These are phyloP conservation scores for Magnusiomyces ingens DNA, from an alignment of 1,139 yeast genomes.

Conservation along the genomic window DNA sequence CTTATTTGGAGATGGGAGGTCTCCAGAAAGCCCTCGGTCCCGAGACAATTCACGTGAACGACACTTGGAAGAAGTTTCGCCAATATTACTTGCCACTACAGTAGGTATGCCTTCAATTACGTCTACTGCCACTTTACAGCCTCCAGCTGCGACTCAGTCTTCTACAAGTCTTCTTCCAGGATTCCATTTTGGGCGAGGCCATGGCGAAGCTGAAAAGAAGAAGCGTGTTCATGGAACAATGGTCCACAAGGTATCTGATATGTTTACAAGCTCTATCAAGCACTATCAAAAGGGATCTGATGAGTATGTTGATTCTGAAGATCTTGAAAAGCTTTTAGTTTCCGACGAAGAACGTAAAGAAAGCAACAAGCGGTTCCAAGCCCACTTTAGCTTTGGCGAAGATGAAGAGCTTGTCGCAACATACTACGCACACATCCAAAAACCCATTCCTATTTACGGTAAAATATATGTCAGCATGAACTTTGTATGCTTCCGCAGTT, in stretches of 20 bases:
- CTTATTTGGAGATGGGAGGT: too few species aligned
- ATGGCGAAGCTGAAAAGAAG: neutral
- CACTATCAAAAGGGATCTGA: conserved; percentile 8
- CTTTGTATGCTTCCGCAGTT: conserved; percentile 68
- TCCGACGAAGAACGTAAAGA: conserved; percentile 39
- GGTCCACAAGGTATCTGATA: conserved; percentile 1
- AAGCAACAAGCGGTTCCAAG: conserved; percentile 50
- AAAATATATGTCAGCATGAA: conserved; percentile 65
- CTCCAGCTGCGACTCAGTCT: neutral
- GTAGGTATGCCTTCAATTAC: neutral
- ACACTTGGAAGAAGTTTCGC: neutral
- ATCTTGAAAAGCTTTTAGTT: conserved; percentile 39
- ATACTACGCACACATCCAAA: conserved; percentile 63
- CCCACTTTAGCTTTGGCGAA: conserved; percentile 57
- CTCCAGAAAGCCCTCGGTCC: too few species aligned
- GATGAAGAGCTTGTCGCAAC: conserved; percentile 53
- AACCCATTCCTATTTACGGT: conserved; percentile 75
- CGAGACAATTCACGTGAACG: too few species aligned
- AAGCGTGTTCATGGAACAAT: neutral
- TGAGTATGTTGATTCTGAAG: conserved; percentile 5
- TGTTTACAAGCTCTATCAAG: conserved; percentile 9
- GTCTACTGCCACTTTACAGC: neutral
- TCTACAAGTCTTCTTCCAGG: neutral
- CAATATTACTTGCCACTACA: neutral
- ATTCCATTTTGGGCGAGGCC: neutral